Percentiles rank a stretch among this genome's conserved stretches.
Conservation (phyloP, 805 yeast genomes). For the Ogataea zsoltii region DNA sequence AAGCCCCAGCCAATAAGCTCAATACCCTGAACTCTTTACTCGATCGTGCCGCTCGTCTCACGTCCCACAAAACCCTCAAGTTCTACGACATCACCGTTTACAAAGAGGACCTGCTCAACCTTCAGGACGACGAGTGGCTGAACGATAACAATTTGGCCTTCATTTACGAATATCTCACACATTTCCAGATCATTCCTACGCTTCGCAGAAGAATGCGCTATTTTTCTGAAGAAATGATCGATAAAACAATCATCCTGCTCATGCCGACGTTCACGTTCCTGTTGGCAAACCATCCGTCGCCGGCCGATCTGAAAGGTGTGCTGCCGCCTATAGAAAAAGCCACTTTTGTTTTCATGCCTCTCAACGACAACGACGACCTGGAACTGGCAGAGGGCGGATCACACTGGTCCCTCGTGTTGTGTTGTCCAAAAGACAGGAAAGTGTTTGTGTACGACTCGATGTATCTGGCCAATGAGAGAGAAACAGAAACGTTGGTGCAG, state of each 20-base stretch:
- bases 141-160: conserved; percentile 70
- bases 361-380: conserved; percentile 64
- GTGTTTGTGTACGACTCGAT: conserved; percentile 63
- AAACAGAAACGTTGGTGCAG: conserved; percentile 33
- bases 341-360: conserved; percentile 61
- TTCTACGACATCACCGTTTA: conserved; percentile 60
- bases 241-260: conserved; percentile 40
- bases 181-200: conserved; percentile 30
- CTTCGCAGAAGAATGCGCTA: conserved; percentile 29
- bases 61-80: conserved; percentile 40
- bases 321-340: conserved; percentile 46
- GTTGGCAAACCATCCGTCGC: conserved; percentile 51
- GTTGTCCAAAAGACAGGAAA: conserved; percentile 46
- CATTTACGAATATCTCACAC: conserved; percentile 56
- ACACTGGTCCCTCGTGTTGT: conserved; percentile 72
- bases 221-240: conserved; percentile 23
- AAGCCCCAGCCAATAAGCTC: not conserved
- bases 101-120: conserved; percentile 55
- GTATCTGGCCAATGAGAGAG: conserved; percentile 43
- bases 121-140: conserved; percentile 70
- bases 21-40: not conserved
- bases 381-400: conserved; percentile 65
- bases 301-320: conserved; percentile 42
- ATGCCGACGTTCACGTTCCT: conserved; percentile 68
- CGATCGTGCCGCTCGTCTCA: conserved; percentile 16